These are phyloP conservation scores for Tephrocybe sp. DNA, from an alignment of 768 basidiomycete genomes.

Conservation along the genomic window DNA sequence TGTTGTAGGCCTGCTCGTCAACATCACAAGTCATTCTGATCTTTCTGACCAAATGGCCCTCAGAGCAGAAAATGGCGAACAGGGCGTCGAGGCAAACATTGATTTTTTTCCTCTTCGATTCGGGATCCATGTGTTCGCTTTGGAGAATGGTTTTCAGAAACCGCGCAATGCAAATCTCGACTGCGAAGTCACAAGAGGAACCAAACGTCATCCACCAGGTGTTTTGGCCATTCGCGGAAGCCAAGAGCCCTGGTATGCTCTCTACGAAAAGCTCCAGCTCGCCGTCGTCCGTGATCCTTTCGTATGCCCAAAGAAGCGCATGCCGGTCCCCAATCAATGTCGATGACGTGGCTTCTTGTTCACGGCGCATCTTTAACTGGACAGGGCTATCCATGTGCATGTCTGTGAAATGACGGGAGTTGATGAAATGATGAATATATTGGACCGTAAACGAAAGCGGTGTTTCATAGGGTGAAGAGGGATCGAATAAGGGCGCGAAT, in stretches of 20 bases:
- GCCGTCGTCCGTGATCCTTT: conserved; percentile 3
- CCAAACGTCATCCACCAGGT: conserved; percentile 3
- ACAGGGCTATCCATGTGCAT: not conserved
- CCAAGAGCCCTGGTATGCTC: conserved; percentile 10
- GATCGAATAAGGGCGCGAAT: not conserved
- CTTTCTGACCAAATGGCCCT: not conserved
- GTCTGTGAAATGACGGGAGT: not conserved
- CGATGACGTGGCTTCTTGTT: not conserved
- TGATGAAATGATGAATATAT: not conserved
- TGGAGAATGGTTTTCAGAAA: not conserved
- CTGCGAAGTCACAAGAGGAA: not conserved
- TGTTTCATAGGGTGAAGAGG: conserved; percentile 9
- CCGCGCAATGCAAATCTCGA: not conserved
- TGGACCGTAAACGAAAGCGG: not conserved
- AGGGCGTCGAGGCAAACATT: not conserved
- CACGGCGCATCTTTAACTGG: not conserved
- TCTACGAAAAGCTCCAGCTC: conserved; percentile 4
- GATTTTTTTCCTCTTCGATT: not conserved
- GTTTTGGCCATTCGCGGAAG: not conserved
- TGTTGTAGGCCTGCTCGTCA: not conserved
- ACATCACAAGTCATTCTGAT: not conserved
- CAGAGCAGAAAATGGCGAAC: not conserved
- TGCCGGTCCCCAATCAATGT: not conserved
- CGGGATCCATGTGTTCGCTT: not conserved
- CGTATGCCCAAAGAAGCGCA: not conserved